Evolutionary conservation across 2,329 filamentous ascomycete species (phyloP), one percentile per base, ranked within the genome.

Genomic region (Mycosphaerella sp.): DNA sequence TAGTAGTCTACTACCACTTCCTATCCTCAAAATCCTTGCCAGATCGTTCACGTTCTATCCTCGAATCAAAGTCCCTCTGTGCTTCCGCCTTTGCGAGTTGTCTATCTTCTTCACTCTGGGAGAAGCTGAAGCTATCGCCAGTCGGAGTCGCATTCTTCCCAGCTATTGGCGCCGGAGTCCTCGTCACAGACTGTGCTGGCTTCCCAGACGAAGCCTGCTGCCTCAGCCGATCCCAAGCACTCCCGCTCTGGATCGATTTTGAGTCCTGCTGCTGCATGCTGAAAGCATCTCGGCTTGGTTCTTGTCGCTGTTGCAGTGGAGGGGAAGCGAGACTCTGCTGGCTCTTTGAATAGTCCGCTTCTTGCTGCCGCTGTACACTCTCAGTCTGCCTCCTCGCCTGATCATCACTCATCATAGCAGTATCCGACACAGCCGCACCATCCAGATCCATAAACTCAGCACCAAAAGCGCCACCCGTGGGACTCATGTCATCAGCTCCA

Each of bases 61-160:
- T 64, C 14, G 69, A 69, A 57, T 78, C 74, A 55, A 78, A 78
- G 21, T 77, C 73, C 47, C 65, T 70, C 61, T 78, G 75, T 21
- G 74, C 74, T 53, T 75, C 69, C 36, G 66, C 59, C 52, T 69
- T 72, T 10, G 73, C 73, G 25, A 66, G 58, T 41, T 70, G 67
- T 18, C 68, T 66, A 34, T 77, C 73, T 49, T 73, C 70, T 5
- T 73, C 71, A 1, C 64, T 65, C 1, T 64, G 63, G 0, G 68
- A 70, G 58, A 76, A 77, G 10, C 67, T 66, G 47, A 74, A 78
- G 32, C 67, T 68, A 48, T 77, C 74, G 2, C 68, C 68, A 4
- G 62, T 49, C 1, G 68, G 68, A 12, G 69, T 67, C 0, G 58
- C 62, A 6, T 68, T 62, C 16, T 43, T 43, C 14, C 34, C 64